Conservation (phyloP, 495 filamentous ascomycete species). For the Aspergillus carlsbadensis region DNA sequence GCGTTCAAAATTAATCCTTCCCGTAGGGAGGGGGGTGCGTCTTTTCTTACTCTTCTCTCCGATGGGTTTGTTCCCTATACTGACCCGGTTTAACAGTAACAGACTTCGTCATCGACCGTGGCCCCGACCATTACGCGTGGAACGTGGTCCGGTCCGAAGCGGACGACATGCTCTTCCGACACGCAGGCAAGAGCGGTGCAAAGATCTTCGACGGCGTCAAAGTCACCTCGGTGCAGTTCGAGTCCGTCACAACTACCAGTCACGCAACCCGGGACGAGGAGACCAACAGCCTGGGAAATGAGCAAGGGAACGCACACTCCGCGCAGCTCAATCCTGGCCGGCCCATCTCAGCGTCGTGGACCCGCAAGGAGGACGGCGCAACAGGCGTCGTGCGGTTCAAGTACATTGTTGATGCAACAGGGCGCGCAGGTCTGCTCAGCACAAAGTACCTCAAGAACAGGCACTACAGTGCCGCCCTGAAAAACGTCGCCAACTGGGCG, state of each 20-base stretch:
- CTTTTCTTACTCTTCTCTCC: neutral
- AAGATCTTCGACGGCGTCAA: conserved; percentile 45
- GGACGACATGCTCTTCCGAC: conserved; percentile 51
- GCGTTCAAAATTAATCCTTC: conserved; percentile 8
- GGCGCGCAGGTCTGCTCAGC: conserved; percentile 34
- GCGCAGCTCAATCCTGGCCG: conserved; percentile 29
- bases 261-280: no score
- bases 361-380: conserved; percentile 27
- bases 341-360: conserved; percentile 39
- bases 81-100: no score
- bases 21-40: conserved; percentile 21
- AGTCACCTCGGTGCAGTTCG: conserved; percentile 40
- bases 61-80: no score
- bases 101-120: conserved; percentile 46
- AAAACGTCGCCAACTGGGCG: conserved; percentile 46
- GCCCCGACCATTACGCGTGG: conserved; percentile 45
- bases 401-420: conserved; percentile 47
- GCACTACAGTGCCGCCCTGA: conserved; percentile 35
- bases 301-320: no score
- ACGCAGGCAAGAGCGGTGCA: conserved; percentile 46
- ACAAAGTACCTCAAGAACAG: conserved; percentile 50
- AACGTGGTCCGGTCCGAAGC: conserved; percentile 54
- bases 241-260: neutral
- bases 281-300: no score
- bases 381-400: conserved; percentile 36